Conservation (phyloP, 2,329 filamentous ascomycete species). For the Juglanconis oblonga region DNA sequence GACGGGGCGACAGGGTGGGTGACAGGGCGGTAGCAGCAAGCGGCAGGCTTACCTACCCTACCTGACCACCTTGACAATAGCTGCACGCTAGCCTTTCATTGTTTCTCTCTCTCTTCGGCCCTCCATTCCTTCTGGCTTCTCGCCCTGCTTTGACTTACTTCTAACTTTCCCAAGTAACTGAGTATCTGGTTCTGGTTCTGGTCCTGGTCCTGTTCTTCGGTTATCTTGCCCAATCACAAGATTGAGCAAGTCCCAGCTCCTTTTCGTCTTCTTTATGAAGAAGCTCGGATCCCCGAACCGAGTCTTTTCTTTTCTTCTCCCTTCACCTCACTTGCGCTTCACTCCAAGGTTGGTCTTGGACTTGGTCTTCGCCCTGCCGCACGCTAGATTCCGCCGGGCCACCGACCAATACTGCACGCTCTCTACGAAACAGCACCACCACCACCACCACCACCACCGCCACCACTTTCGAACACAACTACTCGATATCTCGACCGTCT, state of each 20-base stretch:
- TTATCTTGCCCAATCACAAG: neutral
- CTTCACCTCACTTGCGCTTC: constrained; percentile 4
- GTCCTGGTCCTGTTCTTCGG: neutral
- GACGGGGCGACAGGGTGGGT: no score
- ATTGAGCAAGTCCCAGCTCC: neutral
- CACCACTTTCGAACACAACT: neutral
- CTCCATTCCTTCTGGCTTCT: constrained; percentile 11
- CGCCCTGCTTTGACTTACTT: neutral
- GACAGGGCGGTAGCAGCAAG: no score
- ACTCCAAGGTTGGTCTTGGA: neutral
- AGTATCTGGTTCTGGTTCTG: neutral
- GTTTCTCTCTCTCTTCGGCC: neutral
- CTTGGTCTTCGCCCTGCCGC: neutral
- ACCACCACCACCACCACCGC: neutral
- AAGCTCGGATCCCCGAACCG: constrained; percentile 6
- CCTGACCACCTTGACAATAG: neutral
- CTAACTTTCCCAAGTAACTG: neutral
- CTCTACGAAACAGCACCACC: neutral
- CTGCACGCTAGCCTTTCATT: constrained; percentile 3
- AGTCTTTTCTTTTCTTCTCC: constrained; percentile 9
- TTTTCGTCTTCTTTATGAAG: neutral
- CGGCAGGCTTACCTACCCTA: no score
- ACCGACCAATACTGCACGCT: neutral
- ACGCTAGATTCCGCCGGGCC: neutral
- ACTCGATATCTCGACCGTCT: constrained; percentile 8